A percentile compares a stretch with the other conserved stretches of the same genome.
These are phyloP conservation scores for Colletotrichum sp. DNA, from an alignment of 2,329 filamentous ascomycete species.

Conservation along the genomic window DNA sequence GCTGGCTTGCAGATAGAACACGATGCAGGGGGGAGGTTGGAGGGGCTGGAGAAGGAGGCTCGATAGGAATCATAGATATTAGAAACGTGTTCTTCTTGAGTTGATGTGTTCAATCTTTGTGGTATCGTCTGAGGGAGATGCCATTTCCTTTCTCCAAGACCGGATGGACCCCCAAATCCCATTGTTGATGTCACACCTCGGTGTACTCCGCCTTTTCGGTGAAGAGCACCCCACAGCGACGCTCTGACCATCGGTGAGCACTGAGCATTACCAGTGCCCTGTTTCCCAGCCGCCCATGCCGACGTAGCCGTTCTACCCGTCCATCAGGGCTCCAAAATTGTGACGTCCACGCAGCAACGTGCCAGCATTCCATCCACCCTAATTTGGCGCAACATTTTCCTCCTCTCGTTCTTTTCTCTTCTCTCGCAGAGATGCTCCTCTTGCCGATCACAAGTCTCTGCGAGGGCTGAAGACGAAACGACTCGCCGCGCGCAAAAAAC, in stretches of 20 bases:
- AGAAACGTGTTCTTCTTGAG: conserved; percentile 5
- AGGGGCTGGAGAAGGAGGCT: neutral
- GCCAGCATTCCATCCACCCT: neutral
- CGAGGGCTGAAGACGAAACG: neutral
- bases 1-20: neutral
- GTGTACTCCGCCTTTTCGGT: conserved; percentile 15
- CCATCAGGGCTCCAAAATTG: neutral
- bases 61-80: neutral
- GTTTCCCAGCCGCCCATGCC: neutral
- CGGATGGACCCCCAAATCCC: neutral
- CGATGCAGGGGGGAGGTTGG: neutral
- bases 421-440: neutral
- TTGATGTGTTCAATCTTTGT: neutral
- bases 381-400: neutral
- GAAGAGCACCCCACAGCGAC: neutral
- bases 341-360: neutral
- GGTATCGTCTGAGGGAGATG: neutral
- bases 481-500: neutral
- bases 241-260: neutral
- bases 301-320: neutral
- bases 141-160: neutral
- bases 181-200: neutral
- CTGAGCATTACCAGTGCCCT: neutral
- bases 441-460: neutral
- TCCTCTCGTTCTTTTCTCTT: neutral